Evolutionary conservation across 2,329 filamentous ascomycete species (phyloP), one percentile per base, ranked within the genome.

Genomic region (Delphinella strobiligena): DNA sequence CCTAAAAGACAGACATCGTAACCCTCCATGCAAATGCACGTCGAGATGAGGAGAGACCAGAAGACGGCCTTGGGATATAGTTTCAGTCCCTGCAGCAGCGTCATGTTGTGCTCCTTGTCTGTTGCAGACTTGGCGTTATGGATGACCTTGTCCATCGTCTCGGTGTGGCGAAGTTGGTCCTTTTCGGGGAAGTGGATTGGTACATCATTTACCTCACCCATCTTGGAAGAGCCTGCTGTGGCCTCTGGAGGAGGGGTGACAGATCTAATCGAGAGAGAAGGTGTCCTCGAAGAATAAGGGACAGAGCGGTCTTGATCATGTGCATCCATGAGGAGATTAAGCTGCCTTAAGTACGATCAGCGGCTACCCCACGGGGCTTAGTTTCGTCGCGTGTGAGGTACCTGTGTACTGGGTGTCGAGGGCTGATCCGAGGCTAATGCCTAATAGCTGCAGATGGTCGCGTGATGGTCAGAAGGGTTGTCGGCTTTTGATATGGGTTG

Each of bases 11-110:
- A 79, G 43, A 91, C 69, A 55, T 93, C 85, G 63, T 88, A 93
- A 24, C 84, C 86, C 60, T 93, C 86, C 87, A 94, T 94, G 52
- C 75, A 77, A 53, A 93, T 91, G 56, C 82, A 88, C 0, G 84
- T 89, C n/a, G 82, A 89, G 59, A 94, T 88, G 43, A 93, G 66
- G 37, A 93, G 54, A 51, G 79, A 85, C 84, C 85, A 94, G 16
- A 66, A 72, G 41, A 93, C 79, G 16, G 87, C 87, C 65, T 93
- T 89, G 43, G 85, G 86, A 55, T 94, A 94, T 18, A 91, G 69
- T 54, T 69, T 76, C 58, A 93, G 70, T 46, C 84, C 86, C 64
- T 93, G 76, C 56, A 73, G 54, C 42, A 93, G 65, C 10, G 62
- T 66, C 66, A 70, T 69, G 36, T 55, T 62, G 43, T 66, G 64